These are phyloP conservation scores for Fusarium secorum DNA, from an alignment of 2,329 filamentous ascomycete genomes.

Conservation along the genomic window DNA sequence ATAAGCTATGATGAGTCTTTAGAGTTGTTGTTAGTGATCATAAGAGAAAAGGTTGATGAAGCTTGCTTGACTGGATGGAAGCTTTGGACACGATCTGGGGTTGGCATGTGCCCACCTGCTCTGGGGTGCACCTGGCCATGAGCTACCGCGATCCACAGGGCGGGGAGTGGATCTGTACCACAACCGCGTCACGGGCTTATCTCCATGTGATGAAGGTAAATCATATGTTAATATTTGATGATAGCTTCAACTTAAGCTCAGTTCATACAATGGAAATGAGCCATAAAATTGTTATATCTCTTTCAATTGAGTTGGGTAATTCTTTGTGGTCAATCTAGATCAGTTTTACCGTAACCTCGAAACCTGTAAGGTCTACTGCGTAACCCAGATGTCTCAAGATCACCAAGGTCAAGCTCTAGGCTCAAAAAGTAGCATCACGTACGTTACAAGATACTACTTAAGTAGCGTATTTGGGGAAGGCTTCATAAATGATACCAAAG, in stretches of 20 bases:
- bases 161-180: constrained; percentile 28
- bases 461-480: not conserved
- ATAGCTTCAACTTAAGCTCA: not conserved
- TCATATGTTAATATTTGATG: not conserved
- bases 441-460: not conserved
- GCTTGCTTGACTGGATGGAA: constrained; percentile 1
- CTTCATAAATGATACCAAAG: too few relatives aligned
- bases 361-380: not conserved
- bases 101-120: constrained; percentile 34
- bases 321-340: not conserved
- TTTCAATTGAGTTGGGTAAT: not conserved
- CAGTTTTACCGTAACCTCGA: not conserved
- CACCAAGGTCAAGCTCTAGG: not conserved
- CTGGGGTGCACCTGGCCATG: constrained; percentile 33
- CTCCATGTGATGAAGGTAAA: constrained; percentile 24
- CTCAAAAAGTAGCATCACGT: not conserved
- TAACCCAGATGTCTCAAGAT: not conserved
- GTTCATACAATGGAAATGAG: too few relatives aligned
- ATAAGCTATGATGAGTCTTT: not conserved
- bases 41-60: constrained; percentile 9
- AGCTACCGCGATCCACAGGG: constrained; percentile 29
- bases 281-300: fast-evolving
- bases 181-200: constrained; percentile 24
- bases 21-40: not conserved
- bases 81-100: constrained; percentile 26